These are phyloP conservation scores for Aspergillus coremiiformis DNA, from an alignment of 495 filamentous ascomycete genomes.

Conservation along the genomic window DNA sequence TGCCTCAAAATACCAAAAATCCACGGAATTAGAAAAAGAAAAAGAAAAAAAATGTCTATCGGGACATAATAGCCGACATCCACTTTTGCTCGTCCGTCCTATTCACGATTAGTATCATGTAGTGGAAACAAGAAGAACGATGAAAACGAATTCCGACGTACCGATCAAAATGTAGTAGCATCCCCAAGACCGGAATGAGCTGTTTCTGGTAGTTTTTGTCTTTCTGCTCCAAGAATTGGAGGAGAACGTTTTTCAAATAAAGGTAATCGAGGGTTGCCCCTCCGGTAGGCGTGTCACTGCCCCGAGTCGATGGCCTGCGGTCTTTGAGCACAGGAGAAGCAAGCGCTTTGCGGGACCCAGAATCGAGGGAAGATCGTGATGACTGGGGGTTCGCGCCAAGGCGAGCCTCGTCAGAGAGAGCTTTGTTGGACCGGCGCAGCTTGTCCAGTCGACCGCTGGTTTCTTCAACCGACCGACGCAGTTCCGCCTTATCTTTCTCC, in stretches of 20 bases:
- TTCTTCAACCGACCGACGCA: constrained; percentile 71
- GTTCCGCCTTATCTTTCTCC: constrained; percentile 71
- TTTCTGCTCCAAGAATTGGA: constrained; percentile 91
- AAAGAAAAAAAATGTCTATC: constrained; percentile 12
- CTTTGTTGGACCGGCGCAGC: constrained; percentile 64
- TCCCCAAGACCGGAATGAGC: constrained; percentile 84
- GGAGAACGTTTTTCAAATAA: constrained; percentile 90
- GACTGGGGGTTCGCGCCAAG: constrained; percentile 42
- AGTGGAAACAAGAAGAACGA: background rate
- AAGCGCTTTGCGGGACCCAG: constrained; percentile 39
- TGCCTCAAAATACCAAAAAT: background rate
- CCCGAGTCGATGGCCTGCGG: constrained; percentile 33
- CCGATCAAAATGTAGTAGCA: constrained; percentile 87
- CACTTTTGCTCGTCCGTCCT: constrained; percentile 85
- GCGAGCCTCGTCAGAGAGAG: constrained; percentile 35
- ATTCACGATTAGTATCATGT: constrained; percentile 8
- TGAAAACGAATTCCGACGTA: constrained; percentile 41
- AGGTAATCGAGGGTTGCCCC: constrained; percentile 56
- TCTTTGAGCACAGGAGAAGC: constrained; percentile 32
- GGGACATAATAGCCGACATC: constrained; percentile 67
- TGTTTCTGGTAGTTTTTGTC: constrained; percentile 87
- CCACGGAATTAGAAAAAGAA: too few relatives aligned
- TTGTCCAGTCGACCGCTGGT: constrained; percentile 69
- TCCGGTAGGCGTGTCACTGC: constrained; percentile 34
- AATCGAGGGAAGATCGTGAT: constrained; percentile 60